Evolutionary conservation across 2,329 filamentous ascomycete species (phyloP).

Genomic region (Dothistroma pini): DNA sequence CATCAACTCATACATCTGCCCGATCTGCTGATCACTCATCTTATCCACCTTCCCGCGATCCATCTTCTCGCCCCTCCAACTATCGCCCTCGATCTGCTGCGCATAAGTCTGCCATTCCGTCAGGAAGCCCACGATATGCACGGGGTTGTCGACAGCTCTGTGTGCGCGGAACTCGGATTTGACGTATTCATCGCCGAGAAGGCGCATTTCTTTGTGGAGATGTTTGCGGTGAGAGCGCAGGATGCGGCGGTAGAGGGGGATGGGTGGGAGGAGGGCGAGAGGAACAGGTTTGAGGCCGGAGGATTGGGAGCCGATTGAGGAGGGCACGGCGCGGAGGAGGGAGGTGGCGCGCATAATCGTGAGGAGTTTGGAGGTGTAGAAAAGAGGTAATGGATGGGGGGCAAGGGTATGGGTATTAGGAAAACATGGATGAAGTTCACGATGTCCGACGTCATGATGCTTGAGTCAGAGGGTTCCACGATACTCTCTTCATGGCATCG

Average conservation of each 20-base stretch:
- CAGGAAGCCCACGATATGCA: slow-evolving; percentile 91
- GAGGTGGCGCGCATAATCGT: slow-evolving; percentile 25
- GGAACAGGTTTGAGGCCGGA: slow-evolving; percentile 43
- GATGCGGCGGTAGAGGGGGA: slow-evolving; percentile 83
- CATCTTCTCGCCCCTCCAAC: slow-evolving; percentile 79
- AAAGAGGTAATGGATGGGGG: background rate
- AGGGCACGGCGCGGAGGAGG: slow-evolving; percentile 34
- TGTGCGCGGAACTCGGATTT: slow-evolving; percentile 90
- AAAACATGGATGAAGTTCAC: slow-evolving; percentile 2
- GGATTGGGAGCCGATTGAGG: slow-evolving; percentile 31
- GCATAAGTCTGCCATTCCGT: slow-evolving; percentile 96
- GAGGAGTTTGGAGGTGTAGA: background rate
- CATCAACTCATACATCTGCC: slow-evolving; percentile 93
- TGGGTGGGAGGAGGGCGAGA: slow-evolving; percentile 75
- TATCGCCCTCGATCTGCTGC: slow-evolving; percentile 82
- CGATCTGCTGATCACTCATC: slow-evolving; percentile 94
- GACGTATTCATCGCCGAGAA: slow-evolving; percentile 88
- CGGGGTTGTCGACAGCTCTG: slow-evolving; percentile 77
- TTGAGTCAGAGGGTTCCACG: background rate
- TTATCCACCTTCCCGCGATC: slow-evolving; percentile 82
- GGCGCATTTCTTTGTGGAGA: slow-evolving; percentile 67
- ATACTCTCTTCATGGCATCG: background rate
- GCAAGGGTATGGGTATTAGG: background rate
- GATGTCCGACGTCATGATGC: slow-evolving; percentile 14
- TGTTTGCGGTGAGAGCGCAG: slow-evolving; percentile 80